Percentiles rank a stretch among this genome's conserved stretches.
These are phyloP conservation scores for Candida germanica DNA, from an alignment of 805 yeast genomes.

Conservation along the genomic window DNA sequence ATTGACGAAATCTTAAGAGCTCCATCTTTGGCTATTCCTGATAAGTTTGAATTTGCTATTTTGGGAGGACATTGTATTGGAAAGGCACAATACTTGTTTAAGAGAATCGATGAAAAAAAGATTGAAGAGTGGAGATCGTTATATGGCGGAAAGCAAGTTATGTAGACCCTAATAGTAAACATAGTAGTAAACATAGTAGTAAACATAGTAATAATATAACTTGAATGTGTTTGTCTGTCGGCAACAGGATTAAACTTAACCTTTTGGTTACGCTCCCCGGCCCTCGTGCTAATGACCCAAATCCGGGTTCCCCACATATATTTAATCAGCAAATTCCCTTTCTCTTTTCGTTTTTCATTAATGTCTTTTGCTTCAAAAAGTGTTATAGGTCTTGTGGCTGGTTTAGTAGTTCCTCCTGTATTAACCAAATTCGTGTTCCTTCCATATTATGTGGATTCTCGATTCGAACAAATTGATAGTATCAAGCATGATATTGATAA, in stretches of 20 bases:
- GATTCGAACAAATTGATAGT: slow-evolving; percentile 27
- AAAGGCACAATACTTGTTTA: slow-evolving; percentile 87
- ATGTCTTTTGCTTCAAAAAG: slow-evolving; percentile 5
- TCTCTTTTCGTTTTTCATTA: no score
- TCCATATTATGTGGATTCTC: slow-evolving; percentile 23
- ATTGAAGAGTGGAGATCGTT: slow-evolving; percentile 80
- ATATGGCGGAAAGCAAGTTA: slow-evolving; percentile 78
- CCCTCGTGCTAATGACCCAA: no score
- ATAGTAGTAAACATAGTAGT: no score
- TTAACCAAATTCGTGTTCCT: slow-evolving; percentile 24
- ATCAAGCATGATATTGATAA: slow-evolving; percentile 29
- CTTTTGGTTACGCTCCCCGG: no score
- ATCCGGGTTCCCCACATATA: no score
- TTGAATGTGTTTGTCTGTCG: no score
- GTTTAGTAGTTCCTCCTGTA: slow-evolving; percentile 29
- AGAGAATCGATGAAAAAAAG: slow-evolving; percentile 86
- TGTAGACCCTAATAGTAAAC: no score
- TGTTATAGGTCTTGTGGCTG: slow-evolving; percentile 25
- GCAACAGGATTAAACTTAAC: no score
- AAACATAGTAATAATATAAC: no score
- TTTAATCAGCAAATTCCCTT: no score
- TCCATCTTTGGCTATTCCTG: slow-evolving; percentile 75
- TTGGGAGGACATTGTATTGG: slow-evolving; percentile 83
- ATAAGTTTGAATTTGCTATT: slow-evolving; percentile 65
- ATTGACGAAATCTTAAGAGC: slow-evolving; percentile 80